Evolutionary conservation across 768 basidiomycete genomes (phyloP).

Genomic region (Mycena pura): DNA sequence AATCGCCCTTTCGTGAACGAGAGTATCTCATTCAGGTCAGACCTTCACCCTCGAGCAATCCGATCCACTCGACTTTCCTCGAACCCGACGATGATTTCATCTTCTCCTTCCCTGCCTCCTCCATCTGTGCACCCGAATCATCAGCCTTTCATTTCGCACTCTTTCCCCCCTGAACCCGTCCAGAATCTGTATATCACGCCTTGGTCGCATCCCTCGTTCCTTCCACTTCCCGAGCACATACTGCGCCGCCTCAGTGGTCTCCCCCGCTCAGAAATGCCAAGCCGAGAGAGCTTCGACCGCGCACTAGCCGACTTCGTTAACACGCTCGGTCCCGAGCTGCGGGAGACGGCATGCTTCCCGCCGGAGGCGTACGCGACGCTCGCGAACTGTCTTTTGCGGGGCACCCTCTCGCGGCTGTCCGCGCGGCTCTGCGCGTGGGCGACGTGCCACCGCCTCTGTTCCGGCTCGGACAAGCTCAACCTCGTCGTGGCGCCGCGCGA

Average conservation of each 20-base stretch:
- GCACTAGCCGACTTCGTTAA: slow-evolving; percentile 54
- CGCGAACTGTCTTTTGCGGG: slow-evolving; percentile 53
- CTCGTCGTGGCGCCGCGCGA: slow-evolving; percentile 69
- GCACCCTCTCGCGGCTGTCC: slow-evolving; percentile 46
- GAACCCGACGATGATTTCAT: slow-evolving; percentile 7
- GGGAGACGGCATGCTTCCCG: slow-evolving; percentile 64
- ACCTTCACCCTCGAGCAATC: slow-evolving; percentile 5
- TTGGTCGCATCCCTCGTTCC: slow-evolving; percentile 65
- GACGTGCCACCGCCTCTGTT: slow-evolving; percentile 63
- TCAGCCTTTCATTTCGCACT: slow-evolving; percentile 54
- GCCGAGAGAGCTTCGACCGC: slow-evolving; percentile 58
- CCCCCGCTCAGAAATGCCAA: slow-evolving; percentile 66
- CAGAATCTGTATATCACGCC: slow-evolving; percentile 57
- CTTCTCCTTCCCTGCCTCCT: slow-evolving; percentile 30
- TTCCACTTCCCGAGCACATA: slow-evolving; percentile 64
- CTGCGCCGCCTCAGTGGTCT: slow-evolving; percentile 59
- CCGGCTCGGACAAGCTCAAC: slow-evolving; percentile 64
- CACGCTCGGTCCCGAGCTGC: slow-evolving; percentile 59
- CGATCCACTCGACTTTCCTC: not conserved
- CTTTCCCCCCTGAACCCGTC: slow-evolving; percentile 43
- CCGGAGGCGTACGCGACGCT: slow-evolving; percentile 61
- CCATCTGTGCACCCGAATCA: slow-evolving; percentile 27
- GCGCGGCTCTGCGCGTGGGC: slow-evolving; percentile 56
- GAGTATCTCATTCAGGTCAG: not conserved
- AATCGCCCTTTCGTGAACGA: slow-evolving; percentile 24